These are phyloP conservation scores for Citropsis articulata DNA, from an alignment of 345 rosid genomes.

Conservation along the genomic window DNA sequence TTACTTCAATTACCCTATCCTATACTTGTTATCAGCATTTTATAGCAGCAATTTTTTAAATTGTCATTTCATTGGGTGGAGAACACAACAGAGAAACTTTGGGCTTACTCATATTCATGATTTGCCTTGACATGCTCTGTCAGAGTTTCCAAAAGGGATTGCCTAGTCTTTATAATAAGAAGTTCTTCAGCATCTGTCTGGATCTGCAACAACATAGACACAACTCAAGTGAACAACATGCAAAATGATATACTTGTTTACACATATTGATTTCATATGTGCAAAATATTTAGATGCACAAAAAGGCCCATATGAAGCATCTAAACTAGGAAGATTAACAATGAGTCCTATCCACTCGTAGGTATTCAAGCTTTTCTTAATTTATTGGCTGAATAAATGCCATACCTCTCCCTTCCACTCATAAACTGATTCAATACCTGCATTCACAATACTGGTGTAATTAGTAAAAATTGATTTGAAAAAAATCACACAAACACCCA, in stretches of 20 bases:
- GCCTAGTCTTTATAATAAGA: conserved; percentile 85
- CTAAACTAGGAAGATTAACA: not conserved
- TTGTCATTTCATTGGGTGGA: not conserved
- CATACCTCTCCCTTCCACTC: conserved; percentile 90
- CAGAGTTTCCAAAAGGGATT: conserved; percentile 71
- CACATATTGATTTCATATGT: not conserved
- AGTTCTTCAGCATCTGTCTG: conserved; percentile 85
- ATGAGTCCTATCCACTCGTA: not conserved
- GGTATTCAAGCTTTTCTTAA: not conserved
- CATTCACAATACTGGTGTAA: conserved; percentile 17
- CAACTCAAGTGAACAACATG: not conserved
- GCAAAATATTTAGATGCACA: not conserved
- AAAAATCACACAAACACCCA: too few species aligned
- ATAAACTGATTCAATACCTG: conserved; percentile 89
- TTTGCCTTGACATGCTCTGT: conserved; percentile 89
- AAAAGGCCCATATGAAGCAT: not conserved
- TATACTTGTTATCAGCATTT: not conserved
- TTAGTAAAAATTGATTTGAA: not conserved
- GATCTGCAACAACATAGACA: conserved; percentile 43
- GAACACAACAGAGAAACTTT: conserved; percentile 11
- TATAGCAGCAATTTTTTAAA: not conserved
- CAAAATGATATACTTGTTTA: not conserved
- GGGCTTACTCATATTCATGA: conserved; percentile 91
- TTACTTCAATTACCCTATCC: not conserved
- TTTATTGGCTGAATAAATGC: not conserved